These are phyloP conservation scores for Saccharomycopsis lassenensis DNA, from an alignment of 805 yeast genomes.

Conservation along the genomic window DNA sequence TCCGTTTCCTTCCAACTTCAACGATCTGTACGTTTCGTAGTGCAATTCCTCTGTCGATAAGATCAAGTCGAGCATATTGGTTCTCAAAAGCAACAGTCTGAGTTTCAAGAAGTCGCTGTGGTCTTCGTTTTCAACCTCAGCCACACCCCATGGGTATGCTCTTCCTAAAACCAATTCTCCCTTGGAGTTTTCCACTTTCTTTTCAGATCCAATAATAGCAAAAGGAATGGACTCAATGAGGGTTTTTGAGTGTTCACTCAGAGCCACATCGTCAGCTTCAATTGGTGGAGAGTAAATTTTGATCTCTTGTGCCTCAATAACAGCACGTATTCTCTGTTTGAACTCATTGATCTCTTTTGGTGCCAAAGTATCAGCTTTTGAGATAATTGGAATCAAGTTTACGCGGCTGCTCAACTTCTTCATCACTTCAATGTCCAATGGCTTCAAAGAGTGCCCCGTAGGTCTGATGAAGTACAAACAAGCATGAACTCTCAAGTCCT, in stretches of 20 bases:
- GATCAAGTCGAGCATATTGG: constrained; percentile 74
- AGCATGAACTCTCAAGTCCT: constrained; percentile 84
- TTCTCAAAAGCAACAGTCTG: constrained; percentile 67
- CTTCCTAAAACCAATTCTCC: constrained; percentile 68
- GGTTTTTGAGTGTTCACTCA: constrained; percentile 71
- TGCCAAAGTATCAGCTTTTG: constrained; percentile 78
- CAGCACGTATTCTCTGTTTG: constrained; percentile 68
- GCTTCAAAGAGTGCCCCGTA: constrained; percentile 87
- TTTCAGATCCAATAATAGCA: constrained; percentile 72
- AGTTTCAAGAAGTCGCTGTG: constrained; percentile 81
- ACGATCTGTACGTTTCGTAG: constrained; percentile 67
- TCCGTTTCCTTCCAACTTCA: constrained; percentile 44
- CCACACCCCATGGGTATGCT: constrained; percentile 78
- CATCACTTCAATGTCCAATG: constrained; percentile 84
- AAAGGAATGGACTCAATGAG: constrained; percentile 80
- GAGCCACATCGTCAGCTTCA: constrained; percentile 62
- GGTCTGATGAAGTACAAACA: constrained; percentile 92
- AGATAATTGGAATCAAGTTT: constrained; percentile 81
- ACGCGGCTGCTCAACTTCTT: constrained; percentile 69
- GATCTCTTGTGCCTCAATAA: constrained; percentile 76
- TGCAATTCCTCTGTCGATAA: constrained; percentile 72
- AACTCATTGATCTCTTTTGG: constrained; percentile 57
- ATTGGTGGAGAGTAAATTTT: constrained; percentile 77
- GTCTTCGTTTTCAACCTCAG: constrained; percentile 65
- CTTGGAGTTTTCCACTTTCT: constrained; percentile 48